Conservation (phyloP, 306 rosid genomes). For the Inga leiocalycina region DNA sequence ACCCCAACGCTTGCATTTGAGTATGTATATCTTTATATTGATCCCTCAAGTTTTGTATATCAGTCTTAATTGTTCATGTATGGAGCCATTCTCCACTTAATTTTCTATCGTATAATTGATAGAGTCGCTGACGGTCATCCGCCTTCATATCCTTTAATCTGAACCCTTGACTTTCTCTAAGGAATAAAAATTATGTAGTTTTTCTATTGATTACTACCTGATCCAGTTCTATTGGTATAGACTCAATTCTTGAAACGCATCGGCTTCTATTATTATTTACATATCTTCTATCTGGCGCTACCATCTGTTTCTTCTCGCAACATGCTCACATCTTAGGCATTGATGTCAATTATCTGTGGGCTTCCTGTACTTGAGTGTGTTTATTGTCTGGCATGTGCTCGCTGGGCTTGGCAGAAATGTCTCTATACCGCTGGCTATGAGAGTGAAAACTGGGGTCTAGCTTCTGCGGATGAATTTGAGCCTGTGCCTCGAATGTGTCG, state of each 20-base stretch:
- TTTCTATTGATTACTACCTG: slow-evolving; percentile 18
- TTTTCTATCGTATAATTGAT: not conserved
- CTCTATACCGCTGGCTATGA: slow-evolving; percentile 87
- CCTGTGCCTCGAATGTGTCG: slow-evolving; percentile 86
- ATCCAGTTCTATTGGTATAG: slow-evolving; percentile 33
- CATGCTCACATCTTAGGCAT: slow-evolving; percentile 48
- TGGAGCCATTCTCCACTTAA: slow-evolving; percentile 5
- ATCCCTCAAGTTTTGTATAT: slow-evolving; percentile 9
- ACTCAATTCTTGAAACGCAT: not conserved
- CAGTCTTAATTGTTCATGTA: slow-evolving; percentile 23
- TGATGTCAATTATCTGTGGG: slow-evolving; percentile 86
- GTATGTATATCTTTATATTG: slow-evolving; percentile 19
- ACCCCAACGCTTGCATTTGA: slow-evolving; percentile 28
- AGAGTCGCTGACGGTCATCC: slow-evolving; percentile 13
- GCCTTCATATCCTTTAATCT: not conserved
- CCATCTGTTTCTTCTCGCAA: slow-evolving; percentile 12
- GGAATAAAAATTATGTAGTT: not conserved
- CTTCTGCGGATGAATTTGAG: slow-evolving; percentile 85
- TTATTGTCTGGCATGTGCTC: slow-evolving; percentile 84
- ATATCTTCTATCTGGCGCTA: not conserved
- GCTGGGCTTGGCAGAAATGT: slow-evolving; percentile 92
- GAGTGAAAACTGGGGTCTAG: slow-evolving; percentile 90
- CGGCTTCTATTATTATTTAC: slow-evolving; percentile 1
- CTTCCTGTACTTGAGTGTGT: slow-evolving; percentile 90
- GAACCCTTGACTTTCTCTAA: not conserved